A percentile compares a stretch with the other conserved stretches of the same genome.
phyloP scores from a whole-genome alignment of 805 yeast genomes.

The Candida corydali region DNA sequence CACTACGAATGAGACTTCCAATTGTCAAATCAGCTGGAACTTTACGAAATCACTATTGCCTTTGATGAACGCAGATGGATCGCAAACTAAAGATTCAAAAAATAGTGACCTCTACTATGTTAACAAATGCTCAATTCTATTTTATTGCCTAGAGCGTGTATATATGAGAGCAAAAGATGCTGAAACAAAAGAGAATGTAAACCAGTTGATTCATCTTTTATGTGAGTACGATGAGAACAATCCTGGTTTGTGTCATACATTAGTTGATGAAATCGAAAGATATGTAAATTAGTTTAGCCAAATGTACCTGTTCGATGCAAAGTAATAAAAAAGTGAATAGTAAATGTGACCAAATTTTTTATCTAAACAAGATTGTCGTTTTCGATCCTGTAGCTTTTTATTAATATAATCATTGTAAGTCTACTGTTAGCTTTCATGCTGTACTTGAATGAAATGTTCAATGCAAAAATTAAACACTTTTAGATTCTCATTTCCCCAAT shows the following conservation, averaged over 20 bases:
- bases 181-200: conserved; percentile 45
- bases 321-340: too few species aligned
- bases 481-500: too few species aligned
- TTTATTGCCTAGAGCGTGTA: conserved; percentile 45
- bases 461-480: too few species aligned
- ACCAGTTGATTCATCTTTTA: conserved; percentile 37
- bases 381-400: too few species aligned
- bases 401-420: too few species aligned
- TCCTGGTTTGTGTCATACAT: conserved; percentile 65
- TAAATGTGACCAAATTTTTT: too few species aligned
- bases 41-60: conserved; percentile 4
- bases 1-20: neutral
- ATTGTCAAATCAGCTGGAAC: conserved; percentile 4
- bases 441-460: too few species aligned
- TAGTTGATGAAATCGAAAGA: conserved; percentile 54
- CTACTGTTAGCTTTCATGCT: too few species aligned
- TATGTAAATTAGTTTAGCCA: neutral
- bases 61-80: too few species aligned
- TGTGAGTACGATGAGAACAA: conserved; percentile 44
- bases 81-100: too few species aligned
- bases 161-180: conserved; percentile 48
- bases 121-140: conserved; percentile 33
- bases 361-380: too few species aligned
- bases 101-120: neutral
- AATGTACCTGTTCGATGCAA: too few species aligned